A percentile compares a stretch with the other conserved stretches of the same genome.
Evolutionary conservation across 441 rosid genomes (phyloP).

Genomic region (Populus hybrid): DNA sequence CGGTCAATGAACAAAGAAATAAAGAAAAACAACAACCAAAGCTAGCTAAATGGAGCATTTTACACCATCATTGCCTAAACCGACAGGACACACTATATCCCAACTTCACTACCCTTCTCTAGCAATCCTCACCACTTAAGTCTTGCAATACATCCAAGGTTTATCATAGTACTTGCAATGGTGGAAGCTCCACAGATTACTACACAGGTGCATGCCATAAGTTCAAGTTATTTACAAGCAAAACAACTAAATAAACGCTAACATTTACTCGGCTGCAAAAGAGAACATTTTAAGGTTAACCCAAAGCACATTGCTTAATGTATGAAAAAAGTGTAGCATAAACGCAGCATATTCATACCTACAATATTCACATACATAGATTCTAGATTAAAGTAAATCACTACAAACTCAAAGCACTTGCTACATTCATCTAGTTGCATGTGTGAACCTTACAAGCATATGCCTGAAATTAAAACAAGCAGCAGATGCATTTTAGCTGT

Average conservation of each 20-base stretch:
- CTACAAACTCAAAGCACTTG: conserved; percentile 38
- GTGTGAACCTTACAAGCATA: conserved; percentile 42
- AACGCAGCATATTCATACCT: conserved; percentile 40
- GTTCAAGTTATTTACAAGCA: not conserved
- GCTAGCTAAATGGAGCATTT: no score
- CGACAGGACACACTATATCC: not conserved
- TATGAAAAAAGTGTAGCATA: conserved; percentile 32
- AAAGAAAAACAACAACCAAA: no score
- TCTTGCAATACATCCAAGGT: not conserved
- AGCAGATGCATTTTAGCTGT: conserved; percentile 41
- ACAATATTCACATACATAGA: conserved; percentile 46
- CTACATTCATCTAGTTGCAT: conserved; percentile 32
- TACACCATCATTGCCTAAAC: no score
- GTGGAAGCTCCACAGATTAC: not conserved
- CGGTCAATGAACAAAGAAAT: no score
- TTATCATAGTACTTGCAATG: not conserved
- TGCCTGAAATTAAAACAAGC: conserved; percentile 40
- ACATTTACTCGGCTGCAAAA: not conserved
- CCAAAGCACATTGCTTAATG: conserved; percentile 29
- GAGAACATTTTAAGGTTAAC: conserved; percentile 11
- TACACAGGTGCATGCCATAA: not conserved
- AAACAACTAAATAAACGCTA: not conserved
- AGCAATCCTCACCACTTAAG: not conserved
- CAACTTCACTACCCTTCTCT: not conserved
- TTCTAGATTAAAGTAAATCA: conserved; percentile 24